Conservation (phyloP, 2,329 filamentous ascomycete species). For the Fusarium annulatum region DNA sequence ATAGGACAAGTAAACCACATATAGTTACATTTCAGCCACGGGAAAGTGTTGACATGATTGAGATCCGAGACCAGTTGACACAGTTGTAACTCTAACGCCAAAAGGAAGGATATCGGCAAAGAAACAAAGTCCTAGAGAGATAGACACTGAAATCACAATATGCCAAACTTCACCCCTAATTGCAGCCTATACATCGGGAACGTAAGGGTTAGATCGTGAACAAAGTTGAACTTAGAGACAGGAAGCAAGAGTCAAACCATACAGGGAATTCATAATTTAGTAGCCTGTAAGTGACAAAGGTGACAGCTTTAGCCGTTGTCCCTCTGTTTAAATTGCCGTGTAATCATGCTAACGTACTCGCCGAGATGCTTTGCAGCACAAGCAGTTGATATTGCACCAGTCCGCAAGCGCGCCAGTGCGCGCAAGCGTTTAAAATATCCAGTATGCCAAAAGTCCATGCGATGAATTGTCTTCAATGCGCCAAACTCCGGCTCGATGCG, state of each 20-base stretch:
- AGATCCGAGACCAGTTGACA: background rate
- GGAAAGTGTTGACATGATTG: background rate
- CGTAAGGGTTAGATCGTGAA: background rate
- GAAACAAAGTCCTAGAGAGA: background rate
- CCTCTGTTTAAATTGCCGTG: background rate
- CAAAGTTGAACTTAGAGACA: background rate
- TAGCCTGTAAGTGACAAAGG: background rate
- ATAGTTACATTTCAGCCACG: too few relatives aligned
- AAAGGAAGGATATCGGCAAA: background rate
- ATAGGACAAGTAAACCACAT: background rate
- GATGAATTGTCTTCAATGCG: slow-evolving; percentile 30
- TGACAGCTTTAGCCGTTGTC: background rate
- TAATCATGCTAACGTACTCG: background rate
- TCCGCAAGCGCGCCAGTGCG: slow-evolving; percentile 3
- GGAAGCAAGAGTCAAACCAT: background rate
- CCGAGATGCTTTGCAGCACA: background rate
- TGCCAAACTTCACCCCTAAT: background rate
- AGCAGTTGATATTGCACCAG: slow-evolving; percentile 1
- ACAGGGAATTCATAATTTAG: background rate
- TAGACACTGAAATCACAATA: background rate
- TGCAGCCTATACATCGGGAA: background rate
- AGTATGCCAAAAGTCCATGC: slow-evolving; percentile 29
- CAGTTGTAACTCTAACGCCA: background rate
- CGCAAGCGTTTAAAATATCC: slow-evolving; percentile 16
- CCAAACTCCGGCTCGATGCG: slow-evolving; percentile 45